Base-by-base conservation (phyloP, 371 early-diverging fungal species). In the Mucor racemosus region DNA sequence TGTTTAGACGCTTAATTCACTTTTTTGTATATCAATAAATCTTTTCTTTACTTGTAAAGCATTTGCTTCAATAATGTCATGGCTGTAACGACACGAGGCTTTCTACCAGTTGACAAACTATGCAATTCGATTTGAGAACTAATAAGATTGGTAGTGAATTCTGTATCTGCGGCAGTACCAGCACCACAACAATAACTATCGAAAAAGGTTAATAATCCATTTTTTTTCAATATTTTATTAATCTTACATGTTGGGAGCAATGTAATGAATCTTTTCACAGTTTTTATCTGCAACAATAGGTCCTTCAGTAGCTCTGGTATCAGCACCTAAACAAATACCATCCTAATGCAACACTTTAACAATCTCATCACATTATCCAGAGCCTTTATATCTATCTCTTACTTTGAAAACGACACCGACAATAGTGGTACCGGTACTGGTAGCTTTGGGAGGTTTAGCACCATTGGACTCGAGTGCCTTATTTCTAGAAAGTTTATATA, bases 131-230 rank as follows among this genome's bases (percentile, higher is more conserved):
- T 87, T 78, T 97, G 92, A 69, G 94, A 94, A 66, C 92, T 88
- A 69, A 98, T 97, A 82, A 97, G 87, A 61, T 87, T 89, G 33
- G 99, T 99, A 0, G 99, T 96, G 73, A 94, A 93, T 74, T 97
- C 95, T 31, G 99, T 99, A 85, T 99, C 99, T 11, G 99, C 99
- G 39, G 99, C 99, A 19, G 99, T 99, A 75, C 99, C 99, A 31
- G 99, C 99, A 72, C 99, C 99, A 81, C 99, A 97, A 82, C 99
- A 99, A 84, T 97, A 98, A 50, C 84, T 84, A 72, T 11, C 21
- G 7, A 4, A 44, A 41, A 26, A 3, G 57, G 42, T 56, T 34
- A 34, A 15, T 35, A 9, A 38, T 38, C 5, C 38, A 38, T 5
- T 21, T 7, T n/a, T 34, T 4, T 13, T 26, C 8, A 11, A 5